These are phyloP conservation scores for Penstemon barbatus DNA, from an alignment of 257 asterid genomes.

Conservation along the genomic window DNA sequence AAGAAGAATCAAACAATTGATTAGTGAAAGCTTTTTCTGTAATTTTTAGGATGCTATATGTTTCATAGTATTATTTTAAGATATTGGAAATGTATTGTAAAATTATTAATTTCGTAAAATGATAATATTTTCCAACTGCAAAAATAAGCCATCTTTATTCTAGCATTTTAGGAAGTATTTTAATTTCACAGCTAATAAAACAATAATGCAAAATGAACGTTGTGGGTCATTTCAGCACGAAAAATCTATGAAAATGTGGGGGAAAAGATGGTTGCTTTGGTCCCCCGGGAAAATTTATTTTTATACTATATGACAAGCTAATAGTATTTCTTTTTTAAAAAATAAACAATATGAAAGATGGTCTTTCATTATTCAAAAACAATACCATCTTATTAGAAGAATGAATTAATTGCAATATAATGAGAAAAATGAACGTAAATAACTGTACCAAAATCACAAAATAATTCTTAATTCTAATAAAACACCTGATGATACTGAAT, in stretches of 20 bases:
- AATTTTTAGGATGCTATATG: background rate
- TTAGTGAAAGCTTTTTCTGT: conserved; percentile 4
- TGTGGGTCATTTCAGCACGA: too few species aligned
- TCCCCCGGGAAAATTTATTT: too few species aligned
- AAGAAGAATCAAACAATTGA: conserved; percentile 42
- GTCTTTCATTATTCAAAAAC: too few species aligned
- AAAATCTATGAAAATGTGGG: too few species aligned
- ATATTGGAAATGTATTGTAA: background rate
- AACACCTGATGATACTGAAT: conserved; percentile 23
- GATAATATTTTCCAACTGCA: background rate
- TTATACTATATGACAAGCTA: too few species aligned
- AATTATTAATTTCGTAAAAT: background rate
- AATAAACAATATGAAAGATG: too few species aligned
- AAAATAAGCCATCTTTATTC: too few species aligned
- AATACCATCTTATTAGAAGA: background rate
- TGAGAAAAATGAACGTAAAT: background rate
- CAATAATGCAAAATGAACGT: too few species aligned
- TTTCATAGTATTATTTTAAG: background rate
- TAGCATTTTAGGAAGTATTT: too few species aligned
- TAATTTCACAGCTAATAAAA: too few species aligned
- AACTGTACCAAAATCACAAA: conserved; percentile 10
- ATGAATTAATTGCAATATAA: conserved; percentile 29
- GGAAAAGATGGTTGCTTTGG: too few species aligned
- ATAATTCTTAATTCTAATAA: background rate
- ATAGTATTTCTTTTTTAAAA: too few species aligned